Base-by-base conservation (phyloP, 1,284 basidiomycete species). In the Apiotrichum porosum region DNA sequence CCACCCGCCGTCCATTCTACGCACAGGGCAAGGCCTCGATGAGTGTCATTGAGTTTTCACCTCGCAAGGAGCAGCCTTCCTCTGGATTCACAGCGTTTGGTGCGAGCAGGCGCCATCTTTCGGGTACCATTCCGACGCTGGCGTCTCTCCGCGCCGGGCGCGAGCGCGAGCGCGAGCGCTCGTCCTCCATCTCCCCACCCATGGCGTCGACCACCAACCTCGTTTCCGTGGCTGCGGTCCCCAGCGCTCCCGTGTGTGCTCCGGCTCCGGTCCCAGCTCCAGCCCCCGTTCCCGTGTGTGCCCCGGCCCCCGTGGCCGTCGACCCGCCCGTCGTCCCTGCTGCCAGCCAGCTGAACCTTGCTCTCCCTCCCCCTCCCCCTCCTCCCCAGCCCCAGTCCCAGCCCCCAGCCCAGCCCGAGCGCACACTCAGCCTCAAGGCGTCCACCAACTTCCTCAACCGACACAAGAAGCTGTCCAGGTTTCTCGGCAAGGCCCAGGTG, bases 21-120 rank as follows among this genome's bases (percentile, higher is more conserved):
- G 35, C 40, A 9, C 57, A 57, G 39, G 49, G 49, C 45, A 47
- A 49, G 36, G 56, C 56, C 13, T 51, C 58, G 14, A 52, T 53
- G 52, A 56, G 52, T 15, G 51, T 52, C 19, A 52, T 62, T 42
- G 60, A 60, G 41, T 47, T 62, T 17, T 44, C 50, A 19, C 28
- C 49, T 13, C 26, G 42, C 28, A 34, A 31, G 23, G 31, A 38
- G 15, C 18, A 33, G 17, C n/a, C 43, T 19, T 9, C 54, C 26
- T 32, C 35, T 3, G 26, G 31, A 6, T 44, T 47, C 39, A 21
- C 21, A 21, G 17, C 37, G 24, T 41, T 24, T 15, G 15, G 23
- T 23, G 14, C 5, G 1, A 33, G 22, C 10, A 18, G 21, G 14
- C 35, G 37, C 17, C 33, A 40, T 28, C 28, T 32, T 19, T 38